These are phyloP conservation scores for Porcisia hertigi DNA, from an alignment of 208 protist genomes.

Conservation along the genomic window DNA sequence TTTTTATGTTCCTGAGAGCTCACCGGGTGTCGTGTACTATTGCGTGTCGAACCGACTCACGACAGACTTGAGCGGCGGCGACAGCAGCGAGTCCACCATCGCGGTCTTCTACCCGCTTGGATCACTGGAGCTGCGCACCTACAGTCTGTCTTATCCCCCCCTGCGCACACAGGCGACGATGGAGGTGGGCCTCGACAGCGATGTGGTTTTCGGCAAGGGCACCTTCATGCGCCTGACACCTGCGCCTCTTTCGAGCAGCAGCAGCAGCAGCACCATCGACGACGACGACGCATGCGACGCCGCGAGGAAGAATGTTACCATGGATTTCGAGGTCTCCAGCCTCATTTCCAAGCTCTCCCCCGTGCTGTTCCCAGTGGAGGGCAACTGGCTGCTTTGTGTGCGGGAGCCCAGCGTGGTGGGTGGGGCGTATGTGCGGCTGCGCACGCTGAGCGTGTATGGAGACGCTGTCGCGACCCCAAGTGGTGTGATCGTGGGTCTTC, in stretches of 20 bases:
- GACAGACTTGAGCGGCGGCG: slow-evolving; percentile 8
- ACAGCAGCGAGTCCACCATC: slow-evolving; percentile 21
- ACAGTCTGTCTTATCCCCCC: slow-evolving; percentile 49
- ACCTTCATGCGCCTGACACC: slow-evolving; percentile 42
- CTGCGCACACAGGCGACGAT: slow-evolving; percentile 36
- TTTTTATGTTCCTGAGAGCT: slow-evolving; percentile 47
- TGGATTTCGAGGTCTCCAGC: slow-evolving; percentile 26
- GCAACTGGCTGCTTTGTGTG: slow-evolving; percentile 56
- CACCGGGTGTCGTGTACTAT: slow-evolving; percentile 29
- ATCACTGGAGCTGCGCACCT: slow-evolving; percentile 32
- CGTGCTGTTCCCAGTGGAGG: slow-evolving; percentile 40
- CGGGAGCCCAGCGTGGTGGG: slow-evolving; percentile 30
- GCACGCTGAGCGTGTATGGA: slow-evolving; percentile 50
- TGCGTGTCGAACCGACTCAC: slow-evolving; percentile 61
- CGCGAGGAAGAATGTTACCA: slow-evolving; percentile 12
- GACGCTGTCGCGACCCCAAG: slow-evolving; percentile 33
- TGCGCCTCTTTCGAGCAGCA: background rate
- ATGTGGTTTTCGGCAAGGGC: slow-evolving; percentile 32
- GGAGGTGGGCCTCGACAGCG: slow-evolving; percentile 42
- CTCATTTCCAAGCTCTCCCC: slow-evolving; percentile 17
- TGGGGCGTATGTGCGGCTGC: slow-evolving; percentile 29
- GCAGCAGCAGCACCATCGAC: background rate
- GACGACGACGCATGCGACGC: slow-evolving; percentile 14
- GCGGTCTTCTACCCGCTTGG: slow-evolving; percentile 38
- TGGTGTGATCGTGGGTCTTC: slow-evolving; percentile 39